These are phyloP conservation scores for Kazachstania sp. DNA, from an alignment of 1,139 yeast genomes.

Conservation along the genomic window DNA sequence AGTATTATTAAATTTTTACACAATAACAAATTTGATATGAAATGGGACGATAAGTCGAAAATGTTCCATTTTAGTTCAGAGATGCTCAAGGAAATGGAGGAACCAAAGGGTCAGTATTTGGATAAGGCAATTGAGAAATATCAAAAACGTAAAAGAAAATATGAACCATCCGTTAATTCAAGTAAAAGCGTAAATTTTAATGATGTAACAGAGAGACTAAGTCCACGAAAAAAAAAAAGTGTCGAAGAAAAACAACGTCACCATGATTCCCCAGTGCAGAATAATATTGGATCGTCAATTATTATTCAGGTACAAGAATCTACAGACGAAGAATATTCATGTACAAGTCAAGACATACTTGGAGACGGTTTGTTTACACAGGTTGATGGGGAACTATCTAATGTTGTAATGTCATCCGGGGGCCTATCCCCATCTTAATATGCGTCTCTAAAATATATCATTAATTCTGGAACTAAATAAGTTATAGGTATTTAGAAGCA, in stretches of 20 bases:
- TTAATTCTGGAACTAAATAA: too few relatives aligned
- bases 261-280: too few relatives aligned
- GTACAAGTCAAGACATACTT: too few relatives aligned
- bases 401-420: too few relatives aligned
- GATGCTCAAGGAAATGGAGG: neutral
- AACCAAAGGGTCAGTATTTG: neutral
- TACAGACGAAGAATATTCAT: too few relatives aligned
- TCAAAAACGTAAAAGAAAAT: neutral
- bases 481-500: too few relatives aligned
- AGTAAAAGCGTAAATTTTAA: neutral
- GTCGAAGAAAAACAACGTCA: neutral
- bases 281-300: too few relatives aligned
- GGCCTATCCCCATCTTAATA: too few relatives aligned
- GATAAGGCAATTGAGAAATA: neutral
- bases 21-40: conserved; percentile 29
- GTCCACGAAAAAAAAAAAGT: neutral
- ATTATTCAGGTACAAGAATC: too few relatives aligned
- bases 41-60: conserved; percentile 16
- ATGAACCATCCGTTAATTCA: neutral
- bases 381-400: too few relatives aligned
- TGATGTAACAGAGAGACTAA: neutral
- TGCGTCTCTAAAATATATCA: too few relatives aligned
- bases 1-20: conserved; percentile 28
- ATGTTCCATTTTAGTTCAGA: neutral
- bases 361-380: too few relatives aligned